A percentile compares a stretch with the other conserved stretches of the same genome.
phyloP scores from a whole-genome alignment of 768 basidiomycete genomes.

The Coprinellus micaceus region DNA sequence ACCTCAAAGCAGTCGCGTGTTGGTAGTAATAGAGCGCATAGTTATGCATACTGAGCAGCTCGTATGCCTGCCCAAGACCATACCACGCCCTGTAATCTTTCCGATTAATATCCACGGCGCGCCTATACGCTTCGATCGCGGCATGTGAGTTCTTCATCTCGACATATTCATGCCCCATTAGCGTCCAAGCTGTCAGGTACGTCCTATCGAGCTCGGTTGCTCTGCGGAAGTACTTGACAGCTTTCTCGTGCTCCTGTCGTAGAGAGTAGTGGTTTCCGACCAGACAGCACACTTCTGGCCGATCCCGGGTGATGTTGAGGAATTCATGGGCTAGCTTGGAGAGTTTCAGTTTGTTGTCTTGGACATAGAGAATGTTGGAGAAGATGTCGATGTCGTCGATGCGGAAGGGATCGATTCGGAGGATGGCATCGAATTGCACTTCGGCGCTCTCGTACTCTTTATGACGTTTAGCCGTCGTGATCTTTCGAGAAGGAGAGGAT shows the following conservation, averaged over 20 bases:
- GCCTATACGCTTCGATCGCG: constrained; percentile 94
- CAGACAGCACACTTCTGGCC: constrained; percentile 94
- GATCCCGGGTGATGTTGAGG: constrained; percentile 81
- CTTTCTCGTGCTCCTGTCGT: constrained; percentile 91
- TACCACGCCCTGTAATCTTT: constrained; percentile 99
- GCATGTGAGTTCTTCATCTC: constrained; percentile 99
- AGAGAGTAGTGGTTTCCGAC: constrained; percentile 98
- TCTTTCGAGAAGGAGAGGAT: constrained; percentile 5
- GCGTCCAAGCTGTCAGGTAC: constrained; percentile 95
- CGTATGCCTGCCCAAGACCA: constrained; percentile 96
- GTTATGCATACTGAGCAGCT: constrained; percentile 93
- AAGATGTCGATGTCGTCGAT: constrained; percentile 95
- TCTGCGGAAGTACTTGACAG: constrained; percentile 90
- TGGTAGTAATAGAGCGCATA: constrained; percentile 97
- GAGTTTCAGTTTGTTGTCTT: constrained; percentile 82
- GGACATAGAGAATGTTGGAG: constrained; percentile 96
- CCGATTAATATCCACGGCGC: constrained; percentile 92
- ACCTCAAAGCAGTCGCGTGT: constrained; percentile 90
- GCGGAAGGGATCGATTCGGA: constrained; percentile 77
- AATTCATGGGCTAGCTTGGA: constrained; percentile 92
- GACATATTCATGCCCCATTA: constrained; percentile 98
- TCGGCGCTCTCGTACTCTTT: constrained; percentile 88
- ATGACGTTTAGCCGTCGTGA: constrained; percentile 2
- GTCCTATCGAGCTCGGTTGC: constrained; percentile 94
- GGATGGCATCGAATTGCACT: constrained; percentile 78